Base-by-base conservation (phyloP, 208 protist genomes). In the Wallacemonas rigidus region DNA sequence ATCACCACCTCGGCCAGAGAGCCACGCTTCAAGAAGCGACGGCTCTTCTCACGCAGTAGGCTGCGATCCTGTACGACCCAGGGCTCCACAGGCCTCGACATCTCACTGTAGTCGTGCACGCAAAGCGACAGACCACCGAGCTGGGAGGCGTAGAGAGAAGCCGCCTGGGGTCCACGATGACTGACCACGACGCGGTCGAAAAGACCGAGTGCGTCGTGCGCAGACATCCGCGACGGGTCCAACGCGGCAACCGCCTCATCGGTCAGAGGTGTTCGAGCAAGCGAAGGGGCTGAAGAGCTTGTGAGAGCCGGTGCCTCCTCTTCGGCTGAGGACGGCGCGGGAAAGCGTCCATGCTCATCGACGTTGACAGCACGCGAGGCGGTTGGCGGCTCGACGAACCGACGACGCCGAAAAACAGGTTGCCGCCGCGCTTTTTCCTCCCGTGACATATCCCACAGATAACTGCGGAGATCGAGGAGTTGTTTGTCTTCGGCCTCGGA, bases 401-500 rank as follows among this genome's bases (percentile, higher is more conserved):
- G 60, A 8, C 60, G 60, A 39, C 60, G 60, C 2, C 60, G 60
- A 17, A 51, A 65, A n/a, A 65, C 3, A 45, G 60, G 60, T 5
- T 17, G 71, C 60, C 14, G 57, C 53, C 54, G 12, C 4, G 60
- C 60, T 3, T 8, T 82, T 71, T 87, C 87, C 72, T 92, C 85
- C 41, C 57, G 69, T 4, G 77, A 82, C 80, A 95, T 93, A 65
- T 95, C 88, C 4, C 75, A 61, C 3, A 95, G 68, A 58, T 93
- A 93, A 17, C 86, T 89, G 44, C 81, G 81, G 7, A 95, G 67
- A 39, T 95, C 90, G 15, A 95, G 62, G 50, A 95, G 85, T 71
- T 95, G 81, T 80, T 95, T 95, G 79, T 95, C 90, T 11, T 79
- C 76, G 0, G 50, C 14, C 75, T 93, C 86, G 2, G 88, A 93